A percentile compares a stretch with the other conserved stretches of the same genome.
phyloP scores from a whole-genome alignment of 768 basidiomycete species.

The Mycena venus region DNA sequence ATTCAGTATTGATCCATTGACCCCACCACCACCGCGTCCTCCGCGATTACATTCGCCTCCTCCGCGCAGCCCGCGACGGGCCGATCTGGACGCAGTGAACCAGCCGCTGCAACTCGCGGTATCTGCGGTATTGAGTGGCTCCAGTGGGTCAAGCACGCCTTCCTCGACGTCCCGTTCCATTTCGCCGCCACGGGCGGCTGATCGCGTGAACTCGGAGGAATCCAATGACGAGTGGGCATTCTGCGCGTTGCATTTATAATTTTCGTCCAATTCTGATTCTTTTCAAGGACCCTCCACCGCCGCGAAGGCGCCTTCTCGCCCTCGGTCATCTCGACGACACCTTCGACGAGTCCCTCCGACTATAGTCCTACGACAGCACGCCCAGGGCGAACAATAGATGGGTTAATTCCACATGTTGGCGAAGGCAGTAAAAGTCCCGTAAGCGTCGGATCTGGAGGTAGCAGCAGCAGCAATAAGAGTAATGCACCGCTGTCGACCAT shows the following conservation, averaged over 20 bases:
- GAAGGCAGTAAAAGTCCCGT: constrained; percentile 10
- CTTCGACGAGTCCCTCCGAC: constrained; percentile 35
- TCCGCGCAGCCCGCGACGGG: constrained; percentile 48
- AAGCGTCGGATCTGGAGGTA: constrained; percentile 34
- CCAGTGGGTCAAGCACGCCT: constrained; percentile 42
- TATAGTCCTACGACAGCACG: constrained; percentile 23
- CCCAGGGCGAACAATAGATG: constrained; percentile 24
- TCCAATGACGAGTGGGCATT: constrained; percentile 24
- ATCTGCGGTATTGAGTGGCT: constrained; percentile 54
- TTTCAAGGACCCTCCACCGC: constrained; percentile 51
- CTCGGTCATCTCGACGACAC: constrained; percentile 48
- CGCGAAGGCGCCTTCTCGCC: constrained; percentile 80
- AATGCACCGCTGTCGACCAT: constrained; percentile 44
- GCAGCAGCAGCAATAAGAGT: constrained; percentile 31
- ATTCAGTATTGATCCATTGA: constrained; percentile 60
- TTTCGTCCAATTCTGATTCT: background rate
- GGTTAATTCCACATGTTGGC: constrained; percentile 12
- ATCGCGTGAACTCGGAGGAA: constrained; percentile 4
- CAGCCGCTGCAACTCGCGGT: constrained; percentile 74
- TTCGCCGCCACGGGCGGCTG: constrained; percentile 22
- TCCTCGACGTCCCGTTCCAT: constrained; percentile 30
- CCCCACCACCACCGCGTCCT: constrained; percentile 70
- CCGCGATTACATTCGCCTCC: constrained; percentile 69
- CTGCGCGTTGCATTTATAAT: constrained; percentile 18
- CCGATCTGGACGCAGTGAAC: constrained; percentile 70